These are phyloP conservation scores for Batrachochytrium dendrobatidis DNA, from an alignment of 371 early-diverging fungal genomes.

Conservation along the genomic window DNA sequence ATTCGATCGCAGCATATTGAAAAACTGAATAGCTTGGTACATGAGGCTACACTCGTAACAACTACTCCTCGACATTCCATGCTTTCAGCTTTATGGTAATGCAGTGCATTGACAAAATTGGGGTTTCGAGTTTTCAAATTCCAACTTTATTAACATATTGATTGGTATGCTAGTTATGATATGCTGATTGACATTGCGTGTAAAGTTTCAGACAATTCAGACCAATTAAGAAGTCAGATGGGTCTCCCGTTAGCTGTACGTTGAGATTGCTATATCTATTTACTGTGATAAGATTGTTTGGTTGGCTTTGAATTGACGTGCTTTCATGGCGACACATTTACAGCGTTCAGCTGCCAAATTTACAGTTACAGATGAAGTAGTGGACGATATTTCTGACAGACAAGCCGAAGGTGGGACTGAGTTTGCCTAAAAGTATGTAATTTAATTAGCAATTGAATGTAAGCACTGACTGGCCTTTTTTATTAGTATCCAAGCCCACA, in stretches of 20 bases:
- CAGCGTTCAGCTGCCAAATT: not conserved
- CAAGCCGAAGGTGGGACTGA: too few species aligned
- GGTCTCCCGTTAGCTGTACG: slow-evolving; percentile 19
- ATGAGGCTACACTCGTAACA: too few species aligned
- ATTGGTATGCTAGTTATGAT: slow-evolving; percentile 21
- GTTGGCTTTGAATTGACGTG: not conserved
- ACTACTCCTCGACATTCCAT: too few species aligned
- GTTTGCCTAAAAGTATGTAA: too few species aligned
- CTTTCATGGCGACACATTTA: slow-evolving; percentile 1
- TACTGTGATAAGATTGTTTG: slow-evolving; percentile 1
- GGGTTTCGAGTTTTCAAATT: too few species aligned
- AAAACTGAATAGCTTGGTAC: not conserved
- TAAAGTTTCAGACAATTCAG: slow-evolving; percentile 26
- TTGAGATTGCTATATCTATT: too few species aligned
- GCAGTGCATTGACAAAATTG: too few species aligned
- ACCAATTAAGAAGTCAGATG: slow-evolving; percentile 17
- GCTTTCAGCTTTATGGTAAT: too few species aligned
- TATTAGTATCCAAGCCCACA: too few species aligned
- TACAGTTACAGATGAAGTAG: not conserved
- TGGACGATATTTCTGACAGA: not conserved
- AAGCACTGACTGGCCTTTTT: too few species aligned
- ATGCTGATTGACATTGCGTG: slow-evolving; percentile 21
- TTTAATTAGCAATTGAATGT: too few species aligned
- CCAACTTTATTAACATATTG: too few species aligned
- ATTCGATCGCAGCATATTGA: not conserved